phyloP scores from a whole-genome alignment of 768 basidiomycete genomes.

The Hypsizygus marmoreus region DNA sequence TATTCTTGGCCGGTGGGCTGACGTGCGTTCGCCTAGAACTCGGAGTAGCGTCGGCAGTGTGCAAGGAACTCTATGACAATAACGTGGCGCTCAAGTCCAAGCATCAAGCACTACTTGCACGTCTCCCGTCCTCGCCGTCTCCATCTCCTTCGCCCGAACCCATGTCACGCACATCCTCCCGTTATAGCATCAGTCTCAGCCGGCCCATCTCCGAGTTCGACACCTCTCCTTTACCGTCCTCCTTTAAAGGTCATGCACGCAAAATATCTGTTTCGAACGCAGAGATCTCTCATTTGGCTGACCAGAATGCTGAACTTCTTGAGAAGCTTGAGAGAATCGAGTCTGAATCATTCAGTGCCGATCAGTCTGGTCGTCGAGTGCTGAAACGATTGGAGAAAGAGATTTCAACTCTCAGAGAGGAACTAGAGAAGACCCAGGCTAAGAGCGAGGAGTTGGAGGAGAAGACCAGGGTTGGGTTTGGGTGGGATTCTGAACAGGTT shows the following conservation, averaged over 20 bases:
- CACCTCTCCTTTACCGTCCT: constrained; percentile 18
- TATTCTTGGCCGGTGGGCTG: constrained; percentile 5
- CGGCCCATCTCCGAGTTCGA: constrained; percentile 21
- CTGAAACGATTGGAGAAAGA: constrained; percentile 79
- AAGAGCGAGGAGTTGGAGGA: constrained; percentile 73
- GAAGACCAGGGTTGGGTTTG: constrained; percentile 49
- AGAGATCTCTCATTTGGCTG: constrained; percentile 71
- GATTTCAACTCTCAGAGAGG: constrained; percentile 70
- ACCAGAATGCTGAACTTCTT: constrained; percentile 83
- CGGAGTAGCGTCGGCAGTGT: constrained; percentile 63
- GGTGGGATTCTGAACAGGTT: constrained; percentile 42
- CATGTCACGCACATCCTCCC: constrained; percentile 25
- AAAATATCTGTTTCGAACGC: constrained; percentile 66
- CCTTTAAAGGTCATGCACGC: constrained; percentile 35
- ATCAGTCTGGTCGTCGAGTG: constrained; percentile 67
- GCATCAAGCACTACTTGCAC: constrained; percentile 70
- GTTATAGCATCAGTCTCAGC: constrained; percentile 29
- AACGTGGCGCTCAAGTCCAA: constrained; percentile 69
- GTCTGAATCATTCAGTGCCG: constrained; percentile 63
- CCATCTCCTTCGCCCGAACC: constrained; percentile 40
- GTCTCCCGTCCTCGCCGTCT: constrained; percentile 53
- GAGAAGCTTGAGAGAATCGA: constrained; percentile 77
- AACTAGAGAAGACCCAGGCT: constrained; percentile 75
- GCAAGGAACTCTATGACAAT: constrained; percentile 69
- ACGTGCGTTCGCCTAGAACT: constrained; percentile 50